phyloP scores from a whole-genome alignment of 1,139 yeast species.

The Lodderomyces elongisporus region DNA sequence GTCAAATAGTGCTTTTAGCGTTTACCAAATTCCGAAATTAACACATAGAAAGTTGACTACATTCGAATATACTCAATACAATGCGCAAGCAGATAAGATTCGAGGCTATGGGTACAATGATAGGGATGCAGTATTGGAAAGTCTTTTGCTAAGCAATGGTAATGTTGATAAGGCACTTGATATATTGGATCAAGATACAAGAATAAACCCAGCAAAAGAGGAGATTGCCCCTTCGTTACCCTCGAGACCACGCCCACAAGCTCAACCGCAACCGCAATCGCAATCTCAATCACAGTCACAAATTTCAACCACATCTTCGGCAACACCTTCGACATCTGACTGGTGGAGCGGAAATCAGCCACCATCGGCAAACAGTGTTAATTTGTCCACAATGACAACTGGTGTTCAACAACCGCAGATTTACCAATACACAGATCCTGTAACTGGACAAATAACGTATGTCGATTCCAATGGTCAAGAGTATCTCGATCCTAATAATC shows the following conservation, averaged over 20 bases:
- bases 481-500: slow-evolving; percentile 51
- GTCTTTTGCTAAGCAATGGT: slow-evolving; percentile 45
- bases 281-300: slow-evolving; percentile 9
- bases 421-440: slow-evolving; percentile 60
- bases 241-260: slow-evolving; percentile 29
- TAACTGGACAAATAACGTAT: slow-evolving; percentile 55
- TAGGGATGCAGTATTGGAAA: slow-evolving; percentile 46
- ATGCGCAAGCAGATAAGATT: slow-evolving; percentile 34
- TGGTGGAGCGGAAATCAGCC: slow-evolving; percentile 20
- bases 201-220: slow-evolving; percentile 30
- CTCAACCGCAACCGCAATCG: no score
- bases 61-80: slow-evolving; percentile 39
- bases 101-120: slow-evolving; percentile 43
- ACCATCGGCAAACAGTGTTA: slow-evolving; percentile 14
- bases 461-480: slow-evolving; percentile 58
- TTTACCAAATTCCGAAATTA: slow-evolving; percentile 25
- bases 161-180: slow-evolving; percentile 46
- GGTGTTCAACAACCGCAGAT: slow-evolving; percentile 31
- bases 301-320: slow-evolving; percentile 9
- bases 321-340: slow-evolving; percentile 17
- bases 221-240: slow-evolving; percentile 47
- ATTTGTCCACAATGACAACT: slow-evolving; percentile 2
- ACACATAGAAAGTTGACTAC: slow-evolving; percentile 41
- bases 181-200: slow-evolving; percentile 38
- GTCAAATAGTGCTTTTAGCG: slow-evolving; percentile 19